These are phyloP conservation scores for Picochlorum sp. DNA, from an alignment of 139 green algal species.

Conservation along the genomic window DNA sequence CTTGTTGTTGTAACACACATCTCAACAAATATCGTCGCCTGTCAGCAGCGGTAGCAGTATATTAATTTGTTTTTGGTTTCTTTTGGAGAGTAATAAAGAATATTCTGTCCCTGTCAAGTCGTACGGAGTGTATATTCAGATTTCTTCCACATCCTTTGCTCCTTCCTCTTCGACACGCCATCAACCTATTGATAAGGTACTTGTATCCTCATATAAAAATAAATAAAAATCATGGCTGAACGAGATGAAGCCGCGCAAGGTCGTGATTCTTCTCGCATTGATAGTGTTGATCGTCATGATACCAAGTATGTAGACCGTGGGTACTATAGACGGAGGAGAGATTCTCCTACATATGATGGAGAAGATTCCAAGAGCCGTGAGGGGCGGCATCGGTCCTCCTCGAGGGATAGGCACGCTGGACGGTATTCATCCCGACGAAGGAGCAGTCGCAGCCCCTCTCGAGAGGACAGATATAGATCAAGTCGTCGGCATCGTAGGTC, in stretches of 20 bases:
- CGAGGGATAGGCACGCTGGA: slow-evolving; percentile 7
- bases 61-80: too few relatives aligned
- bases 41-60: too few relatives aligned
- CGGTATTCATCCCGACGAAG: background rate
- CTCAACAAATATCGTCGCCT: too few relatives aligned
- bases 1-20: too few relatives aligned
- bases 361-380: too few relatives aligned
- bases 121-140: too few relatives aligned
- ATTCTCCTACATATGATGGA: background rate
- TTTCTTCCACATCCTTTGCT: too few relatives aligned
- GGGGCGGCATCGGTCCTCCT: background rate
- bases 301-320: background rate
- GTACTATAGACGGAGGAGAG: background rate
- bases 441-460: background rate
- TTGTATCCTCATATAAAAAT: background rate
- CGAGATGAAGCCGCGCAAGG: background rate
- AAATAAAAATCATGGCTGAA: background rate
- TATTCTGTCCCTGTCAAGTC: too few relatives aligned
- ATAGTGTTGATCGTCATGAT: background rate
- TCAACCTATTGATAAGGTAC: background rate
- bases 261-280: background rate
- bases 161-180: too few relatives aligned
- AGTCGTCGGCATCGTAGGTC: slow-evolving; percentile 1
- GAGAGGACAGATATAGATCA: background rate
- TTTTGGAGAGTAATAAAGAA: too few relatives aligned